Evolutionary conservation across 345 rosid species (phyloP).

Genomic region (Crucihimalaya himalaica): DNA sequence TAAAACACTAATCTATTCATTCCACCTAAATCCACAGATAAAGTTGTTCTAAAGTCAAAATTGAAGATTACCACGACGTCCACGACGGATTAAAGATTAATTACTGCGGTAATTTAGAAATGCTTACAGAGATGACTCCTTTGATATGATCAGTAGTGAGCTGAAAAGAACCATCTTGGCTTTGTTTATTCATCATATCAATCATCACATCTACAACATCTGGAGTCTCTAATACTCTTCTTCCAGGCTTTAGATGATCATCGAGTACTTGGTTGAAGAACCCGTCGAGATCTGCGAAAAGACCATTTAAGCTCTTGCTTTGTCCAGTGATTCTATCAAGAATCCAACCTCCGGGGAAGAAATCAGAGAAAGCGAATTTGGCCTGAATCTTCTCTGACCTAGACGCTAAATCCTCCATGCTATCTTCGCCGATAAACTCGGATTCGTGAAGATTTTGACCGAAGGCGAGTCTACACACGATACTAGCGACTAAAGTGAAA

Average conservation of each 20-base stretch:
- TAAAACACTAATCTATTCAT: neutral
- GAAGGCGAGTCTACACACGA: constrained; percentile 41
- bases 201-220: constrained; percentile 51
- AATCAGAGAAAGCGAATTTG: constrained; percentile 37
- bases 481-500: constrained; percentile 39
- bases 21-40: neutral
- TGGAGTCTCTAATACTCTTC: constrained; percentile 22
- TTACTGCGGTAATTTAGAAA: neutral
- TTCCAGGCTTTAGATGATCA: constrained; percentile 50
- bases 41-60: neutral
- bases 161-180: constrained; percentile 27
- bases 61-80: neutral
- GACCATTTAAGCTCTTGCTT: constrained; percentile 33
- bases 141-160: constrained; percentile 53
- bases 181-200: constrained; percentile 34
- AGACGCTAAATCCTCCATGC: constrained; percentile 41
- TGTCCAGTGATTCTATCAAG: constrained; percentile 42
- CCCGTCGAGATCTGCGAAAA: constrained; percentile 35
- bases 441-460: constrained; percentile 45
- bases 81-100: too few relatives aligned
- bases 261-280: constrained; percentile 43
- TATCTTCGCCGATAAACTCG: constrained; percentile 30
- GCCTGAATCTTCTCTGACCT: constrained; percentile 32
- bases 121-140: constrained; percentile 53
- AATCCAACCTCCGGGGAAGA: constrained; percentile 50